Percentiles rank a stretch among this genome's conserved stretches.
Conservation (phyloP, 2,329 filamentous ascomycete genomes). For the Fusarium dlaminii region DNA sequence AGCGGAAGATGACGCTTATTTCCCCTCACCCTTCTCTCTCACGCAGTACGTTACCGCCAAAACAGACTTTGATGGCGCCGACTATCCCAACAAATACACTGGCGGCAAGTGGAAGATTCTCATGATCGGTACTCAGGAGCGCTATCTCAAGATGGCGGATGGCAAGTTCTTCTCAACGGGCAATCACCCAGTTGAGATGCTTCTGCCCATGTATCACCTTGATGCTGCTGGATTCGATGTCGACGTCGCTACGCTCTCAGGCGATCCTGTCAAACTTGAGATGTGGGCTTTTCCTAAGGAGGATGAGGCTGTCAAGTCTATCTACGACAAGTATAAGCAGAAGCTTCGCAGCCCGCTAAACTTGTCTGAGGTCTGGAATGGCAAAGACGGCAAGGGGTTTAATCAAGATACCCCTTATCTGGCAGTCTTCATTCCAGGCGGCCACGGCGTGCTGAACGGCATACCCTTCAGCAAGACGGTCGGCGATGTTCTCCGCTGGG, state of each 20-base stretch:
- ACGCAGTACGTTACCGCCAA: background rate
- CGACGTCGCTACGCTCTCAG: background rate
- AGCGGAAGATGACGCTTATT: constrained; percentile 6
- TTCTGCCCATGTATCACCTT: background rate
- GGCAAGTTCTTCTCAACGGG: constrained; percentile 8
- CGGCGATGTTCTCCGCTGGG: background rate
- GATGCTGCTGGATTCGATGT: background rate
- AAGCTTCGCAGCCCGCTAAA: background rate
- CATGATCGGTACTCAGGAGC: background rate
- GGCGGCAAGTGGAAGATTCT: constrained; percentile 5
- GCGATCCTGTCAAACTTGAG: background rate
- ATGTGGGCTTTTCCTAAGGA: constrained; percentile 5
- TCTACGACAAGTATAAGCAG: background rate
- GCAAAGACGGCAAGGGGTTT: background rate
- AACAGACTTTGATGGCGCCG: constrained; percentile 1
- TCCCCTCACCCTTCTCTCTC: constrained; percentile 1
- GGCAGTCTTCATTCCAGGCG: background rate
- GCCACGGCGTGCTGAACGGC: background rate
- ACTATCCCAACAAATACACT: constrained; percentile 1
- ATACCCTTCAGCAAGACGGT: background rate
- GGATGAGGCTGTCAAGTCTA: background rate
- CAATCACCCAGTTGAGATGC: background rate
- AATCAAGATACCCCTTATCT: background rate
- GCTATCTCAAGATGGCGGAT: constrained; percentile 4
- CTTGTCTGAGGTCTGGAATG: background rate